Conservation (phyloP, 345 rosid species). For the Ceriops decandra region DNA sequence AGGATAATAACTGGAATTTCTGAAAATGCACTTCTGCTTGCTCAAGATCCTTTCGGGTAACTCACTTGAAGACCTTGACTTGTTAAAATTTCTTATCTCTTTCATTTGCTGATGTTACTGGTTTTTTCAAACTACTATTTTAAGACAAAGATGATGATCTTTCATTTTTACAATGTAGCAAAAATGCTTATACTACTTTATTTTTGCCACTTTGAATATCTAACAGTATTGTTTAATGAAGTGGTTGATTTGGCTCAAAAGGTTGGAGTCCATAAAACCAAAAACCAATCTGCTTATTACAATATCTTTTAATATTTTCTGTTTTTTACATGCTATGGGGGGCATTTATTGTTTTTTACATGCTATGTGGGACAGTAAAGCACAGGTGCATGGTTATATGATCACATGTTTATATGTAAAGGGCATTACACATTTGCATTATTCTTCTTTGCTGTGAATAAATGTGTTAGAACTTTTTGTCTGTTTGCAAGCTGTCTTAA, state of each 20-base stretch:
- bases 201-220: neutral
- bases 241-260: too few species aligned
- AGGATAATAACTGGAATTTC: slow-evolving; percentile 48
- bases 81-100: neutral
- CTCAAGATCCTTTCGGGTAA: slow-evolving; percentile 81
- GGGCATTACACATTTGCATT: too few species aligned
- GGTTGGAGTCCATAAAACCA: neutral
- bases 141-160: neutral
- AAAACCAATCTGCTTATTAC: neutral
- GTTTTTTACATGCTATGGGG: too few species aligned
- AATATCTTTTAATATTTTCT: too few species aligned
- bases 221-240: neutral
- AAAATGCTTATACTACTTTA: neutral
- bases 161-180: neutral
- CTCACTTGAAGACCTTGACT: neutral
- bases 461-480: too few species aligned
- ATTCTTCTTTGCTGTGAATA: too few species aligned
- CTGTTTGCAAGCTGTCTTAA: too few species aligned
- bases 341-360: too few species aligned
- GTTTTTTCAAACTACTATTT: neutral
- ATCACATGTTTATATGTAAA: too few species aligned
- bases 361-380: too few species aligned
- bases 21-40: slow-evolving; percentile 48
- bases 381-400: too few species aligned
- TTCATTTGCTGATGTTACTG: neutral